These are phyloP conservation scores for Beauveria rudraprayagi DNA, from an alignment of 2,329 filamentous ascomycete genomes.

Conservation along the genomic window DNA sequence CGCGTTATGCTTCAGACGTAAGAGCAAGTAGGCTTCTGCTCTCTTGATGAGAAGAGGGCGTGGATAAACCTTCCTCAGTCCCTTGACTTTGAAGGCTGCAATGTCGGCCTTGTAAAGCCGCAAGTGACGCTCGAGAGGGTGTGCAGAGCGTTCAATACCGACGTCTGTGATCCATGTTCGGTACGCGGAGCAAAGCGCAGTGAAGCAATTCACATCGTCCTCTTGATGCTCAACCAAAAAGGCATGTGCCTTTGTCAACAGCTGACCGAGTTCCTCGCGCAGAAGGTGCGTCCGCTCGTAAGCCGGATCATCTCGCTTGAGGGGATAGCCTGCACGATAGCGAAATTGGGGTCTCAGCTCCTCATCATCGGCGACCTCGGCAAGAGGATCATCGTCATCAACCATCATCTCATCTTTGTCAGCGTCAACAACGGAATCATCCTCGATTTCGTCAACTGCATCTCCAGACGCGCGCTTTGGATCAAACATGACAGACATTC, in stretches of 20 bases:
- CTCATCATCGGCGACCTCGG: conserved; percentile 66
- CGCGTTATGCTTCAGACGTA: conserved; percentile 90
- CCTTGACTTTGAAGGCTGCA: conserved; percentile 88
- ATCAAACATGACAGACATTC: conserved; percentile 84
- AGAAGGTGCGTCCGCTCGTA: conserved; percentile 75
- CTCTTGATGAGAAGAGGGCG: conserved; percentile 85
- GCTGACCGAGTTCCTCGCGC: conserved; percentile 69
- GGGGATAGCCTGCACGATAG: conserved; percentile 80
- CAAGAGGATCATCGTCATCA: conserved; percentile 46
- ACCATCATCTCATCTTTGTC: conserved; percentile 36
- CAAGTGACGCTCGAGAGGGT: conserved; percentile 80
- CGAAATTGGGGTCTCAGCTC: conserved; percentile 79
- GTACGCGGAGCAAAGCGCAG: conserved; percentile 84
- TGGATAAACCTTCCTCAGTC: conserved; percentile 85
- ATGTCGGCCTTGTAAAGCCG: conserved; percentile 81
- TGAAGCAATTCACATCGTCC: conserved; percentile 94
- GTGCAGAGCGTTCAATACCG: conserved; percentile 89
- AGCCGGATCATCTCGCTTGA: conserved; percentile 45
- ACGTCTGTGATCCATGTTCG: conserved; percentile 96
- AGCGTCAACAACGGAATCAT: conserved; percentile 46
- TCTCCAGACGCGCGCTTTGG: conserved; percentile 58
- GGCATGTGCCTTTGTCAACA: conserved; percentile 74
- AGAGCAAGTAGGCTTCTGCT: conserved; percentile 88
- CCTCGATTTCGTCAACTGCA: conserved; percentile 35
- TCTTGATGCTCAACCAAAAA: conserved; percentile 82